Evolutionary conservation across 352 stramenopile genomes (phyloP).

Genomic region (Phytophthora constricta): DNA sequence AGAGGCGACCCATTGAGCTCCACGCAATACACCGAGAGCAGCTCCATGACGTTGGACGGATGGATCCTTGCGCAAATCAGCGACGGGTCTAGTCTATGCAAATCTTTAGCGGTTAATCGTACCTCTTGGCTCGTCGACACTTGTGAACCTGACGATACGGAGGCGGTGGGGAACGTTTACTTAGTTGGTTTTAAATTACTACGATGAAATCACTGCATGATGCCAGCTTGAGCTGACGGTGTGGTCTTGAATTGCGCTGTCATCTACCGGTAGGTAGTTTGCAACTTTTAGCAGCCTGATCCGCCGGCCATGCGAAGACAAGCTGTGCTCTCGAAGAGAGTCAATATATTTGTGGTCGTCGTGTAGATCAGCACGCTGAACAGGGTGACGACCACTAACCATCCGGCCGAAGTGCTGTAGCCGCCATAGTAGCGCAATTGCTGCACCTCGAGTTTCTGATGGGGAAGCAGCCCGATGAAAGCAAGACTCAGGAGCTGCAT

Average conservation of each 20-base stretch:
- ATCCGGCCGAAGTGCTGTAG: constrained; percentile 52
- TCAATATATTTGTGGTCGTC: constrained; percentile 49
- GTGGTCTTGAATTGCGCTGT: not conserved
- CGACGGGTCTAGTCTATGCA: not conserved
- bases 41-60: constrained; percentile 1
- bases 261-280: not conserved
- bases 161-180: not conserved
- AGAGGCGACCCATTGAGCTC: constrained; percentile 29
- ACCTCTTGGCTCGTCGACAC: no score
- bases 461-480: constrained; percentile 53
- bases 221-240: not conserved
- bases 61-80: not conserved
- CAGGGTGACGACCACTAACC: constrained; percentile 45
- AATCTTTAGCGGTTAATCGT: not conserved
- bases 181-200: no score
- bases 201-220: not conserved
- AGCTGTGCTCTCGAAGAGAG: constrained; percentile 57
- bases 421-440: constrained; percentile 69
- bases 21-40: constrained; percentile 38
- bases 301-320: constrained; percentile 73
- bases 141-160: no score
- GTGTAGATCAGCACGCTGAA: constrained; percentile 49
- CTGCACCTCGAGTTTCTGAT: constrained; percentile 71
- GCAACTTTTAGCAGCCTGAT: constrained; percentile 45
- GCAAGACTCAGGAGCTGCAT: constrained; percentile 56